These are phyloP conservation scores for Quercus agrifolia DNA, from an alignment of 306 rosid species.

Conservation along the genomic window DNA sequence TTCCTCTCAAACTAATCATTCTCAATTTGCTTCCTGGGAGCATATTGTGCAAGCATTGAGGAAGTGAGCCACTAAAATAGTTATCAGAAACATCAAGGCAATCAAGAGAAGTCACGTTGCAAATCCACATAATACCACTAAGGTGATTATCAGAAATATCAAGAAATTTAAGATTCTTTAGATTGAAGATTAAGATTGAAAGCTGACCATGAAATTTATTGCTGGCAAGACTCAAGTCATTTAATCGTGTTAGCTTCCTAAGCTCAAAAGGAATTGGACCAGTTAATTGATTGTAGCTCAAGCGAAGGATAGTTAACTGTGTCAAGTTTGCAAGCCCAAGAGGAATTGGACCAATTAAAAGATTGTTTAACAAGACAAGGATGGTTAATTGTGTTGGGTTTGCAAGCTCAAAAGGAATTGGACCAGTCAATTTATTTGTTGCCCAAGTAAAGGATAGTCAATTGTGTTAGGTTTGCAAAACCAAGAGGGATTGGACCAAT, in stretches of 20 bases:
- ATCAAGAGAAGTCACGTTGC: background rate
- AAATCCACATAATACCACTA: background rate
- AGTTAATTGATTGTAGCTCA: too few relatives aligned
- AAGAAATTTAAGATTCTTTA: background rate
- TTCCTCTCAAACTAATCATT: too few relatives aligned
- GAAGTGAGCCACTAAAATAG: background rate
- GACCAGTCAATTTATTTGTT: background rate
- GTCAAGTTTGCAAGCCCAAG: too few relatives aligned
- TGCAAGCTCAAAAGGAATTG: too few relatives aligned
- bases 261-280: too few relatives aligned
- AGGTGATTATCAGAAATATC: background rate
- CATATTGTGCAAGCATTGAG: too few relatives aligned
- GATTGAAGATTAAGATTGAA: background rate
- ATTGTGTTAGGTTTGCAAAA: background rate
- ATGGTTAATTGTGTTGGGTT: too few relatives aligned
- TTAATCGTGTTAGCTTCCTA: background rate
- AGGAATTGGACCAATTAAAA: too few relatives aligned
- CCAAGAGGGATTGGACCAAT: too few relatives aligned
- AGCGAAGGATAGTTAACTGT: too few relatives aligned
- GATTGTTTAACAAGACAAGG: too few relatives aligned
- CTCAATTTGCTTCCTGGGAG: background rate
- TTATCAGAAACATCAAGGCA: background rate
- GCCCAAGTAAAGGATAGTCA: background rate
- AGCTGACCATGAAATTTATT: background rate
- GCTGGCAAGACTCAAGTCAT: accelerated